A percentile compares a stretch with the other conserved stretches of the same genome.
Evolutionary conservation across 208 protist species (phyloP).

Genomic region (Kentomonas sorsogonicus): DNA sequence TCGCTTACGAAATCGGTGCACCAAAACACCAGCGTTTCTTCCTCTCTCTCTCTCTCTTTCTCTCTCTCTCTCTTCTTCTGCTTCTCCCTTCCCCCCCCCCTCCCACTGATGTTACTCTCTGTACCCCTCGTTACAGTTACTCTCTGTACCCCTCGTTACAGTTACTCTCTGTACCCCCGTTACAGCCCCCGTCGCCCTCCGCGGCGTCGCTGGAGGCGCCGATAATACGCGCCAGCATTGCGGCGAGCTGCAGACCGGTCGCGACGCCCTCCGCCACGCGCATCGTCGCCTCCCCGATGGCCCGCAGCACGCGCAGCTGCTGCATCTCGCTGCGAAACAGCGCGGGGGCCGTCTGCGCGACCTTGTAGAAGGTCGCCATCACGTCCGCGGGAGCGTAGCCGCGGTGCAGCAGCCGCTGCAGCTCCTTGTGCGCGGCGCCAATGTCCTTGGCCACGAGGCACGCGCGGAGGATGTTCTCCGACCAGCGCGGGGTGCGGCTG

Average conservation of each 20-base stretch:
- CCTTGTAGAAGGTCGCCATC: slow-evolving; percentile 94
- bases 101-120: no score
- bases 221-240: slow-evolving; percentile 78
- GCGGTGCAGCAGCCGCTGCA: slow-evolving; percentile 74
- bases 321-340: slow-evolving; percentile 67
- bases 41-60: no score
- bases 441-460: slow-evolving; percentile 83
- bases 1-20: no score
- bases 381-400: slow-evolving; percentile 96
- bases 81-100: no score
- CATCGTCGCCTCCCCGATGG: slow-evolving; percentile 85
- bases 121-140: no score
- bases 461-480: slow-evolving; percentile 80
- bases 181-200: neutral
- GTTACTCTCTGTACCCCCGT: no score
- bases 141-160: no score
- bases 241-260: slow-evolving; percentile 77
- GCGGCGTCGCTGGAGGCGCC: neutral
- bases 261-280: slow-evolving; percentile 82
- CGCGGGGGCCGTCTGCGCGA: slow-evolving; percentile 50
- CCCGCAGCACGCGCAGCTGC: slow-evolving; percentile 71
- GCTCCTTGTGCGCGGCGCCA: slow-evolving; percentile 59
- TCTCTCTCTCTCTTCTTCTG: no score
- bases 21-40: no score
- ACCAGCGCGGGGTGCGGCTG: slow-evolving; percentile 96